Evolutionary conservation across 805 yeast species (phyloP).

Genomic region (Ascoidea asiatica): DNA sequence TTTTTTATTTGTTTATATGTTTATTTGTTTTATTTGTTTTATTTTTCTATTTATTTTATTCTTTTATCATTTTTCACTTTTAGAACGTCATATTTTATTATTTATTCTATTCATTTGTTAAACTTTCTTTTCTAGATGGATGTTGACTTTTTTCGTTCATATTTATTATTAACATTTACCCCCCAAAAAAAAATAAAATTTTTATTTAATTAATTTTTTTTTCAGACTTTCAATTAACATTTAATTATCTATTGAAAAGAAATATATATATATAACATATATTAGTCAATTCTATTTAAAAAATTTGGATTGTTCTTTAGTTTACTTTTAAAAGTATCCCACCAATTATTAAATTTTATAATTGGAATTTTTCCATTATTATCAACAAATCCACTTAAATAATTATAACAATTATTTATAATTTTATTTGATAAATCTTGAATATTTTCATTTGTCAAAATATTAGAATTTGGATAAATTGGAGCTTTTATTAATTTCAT

Average conservation of each 20-base stretch:
- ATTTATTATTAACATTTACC: too few species aligned
- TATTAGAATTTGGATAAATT: not conserved
- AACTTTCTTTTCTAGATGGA: too few species aligned
- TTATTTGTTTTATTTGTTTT: too few species aligned
- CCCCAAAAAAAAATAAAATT: too few species aligned
- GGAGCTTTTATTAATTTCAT: not conserved
- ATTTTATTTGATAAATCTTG: slow-evolving; percentile 62
- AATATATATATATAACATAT: too few species aligned
- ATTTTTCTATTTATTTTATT: too few species aligned
- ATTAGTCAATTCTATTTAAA: slow-evolving; percentile 46
- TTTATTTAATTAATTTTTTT: too few species aligned
- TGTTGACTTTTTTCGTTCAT: too few species aligned
- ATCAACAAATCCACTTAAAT: slow-evolving; percentile 77
- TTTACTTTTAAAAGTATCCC: slow-evolving; percentile 77
- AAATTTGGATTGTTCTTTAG: slow-evolving; percentile 74
- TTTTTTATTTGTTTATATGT: not conserved
- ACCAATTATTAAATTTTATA: slow-evolving; percentile 85
- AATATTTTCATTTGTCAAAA: slow-evolving; percentile 1
- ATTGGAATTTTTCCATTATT: slow-evolving; percentile 71
- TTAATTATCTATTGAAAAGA: too few species aligned
- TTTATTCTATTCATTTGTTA: too few species aligned
- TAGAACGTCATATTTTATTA: not conserved
- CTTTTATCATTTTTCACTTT: not conserved
- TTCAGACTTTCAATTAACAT: too few species aligned
- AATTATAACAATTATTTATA: slow-evolving; percentile 87